Evolutionary conservation across 805 yeast species (phyloP).

Genomic region (Starmerella riodocensis): DNA sequence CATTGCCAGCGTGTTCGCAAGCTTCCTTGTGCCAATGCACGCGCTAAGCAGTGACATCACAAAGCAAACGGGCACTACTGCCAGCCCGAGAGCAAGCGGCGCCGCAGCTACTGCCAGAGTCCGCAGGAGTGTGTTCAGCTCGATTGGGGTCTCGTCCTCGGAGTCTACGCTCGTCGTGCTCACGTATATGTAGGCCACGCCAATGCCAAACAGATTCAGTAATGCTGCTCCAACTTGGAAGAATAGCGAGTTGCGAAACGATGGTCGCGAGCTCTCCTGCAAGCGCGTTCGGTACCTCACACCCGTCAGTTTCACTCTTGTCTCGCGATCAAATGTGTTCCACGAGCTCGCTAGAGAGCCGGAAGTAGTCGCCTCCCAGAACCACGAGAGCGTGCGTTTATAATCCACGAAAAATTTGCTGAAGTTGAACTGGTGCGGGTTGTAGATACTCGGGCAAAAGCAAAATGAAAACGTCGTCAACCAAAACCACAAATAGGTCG

Average conservation of each 20-base stretch:
- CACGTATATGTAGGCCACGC: conserved; percentile 51
- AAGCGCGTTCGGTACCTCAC: conserved; percentile 39
- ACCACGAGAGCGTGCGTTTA: conserved; percentile 68
- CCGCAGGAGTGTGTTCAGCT: conserved; percentile 44
- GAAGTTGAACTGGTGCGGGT: conserved; percentile 88
- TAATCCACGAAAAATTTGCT: conserved; percentile 83
- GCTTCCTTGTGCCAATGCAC: not conserved
- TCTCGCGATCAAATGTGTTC: conserved; percentile 47
- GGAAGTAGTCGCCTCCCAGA: conserved; percentile 24
- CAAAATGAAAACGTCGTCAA: conserved; percentile 68
- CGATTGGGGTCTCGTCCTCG: no score
- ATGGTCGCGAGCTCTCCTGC: conserved; percentile 50
- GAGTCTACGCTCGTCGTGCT: conserved; percentile 70
- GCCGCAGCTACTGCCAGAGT: conserved; percentile 29
- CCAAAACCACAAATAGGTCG: conserved; percentile 90
- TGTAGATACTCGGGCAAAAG: conserved; percentile 78
- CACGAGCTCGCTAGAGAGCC: conserved; percentile 36
- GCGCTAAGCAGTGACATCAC: conserved; percentile 13
- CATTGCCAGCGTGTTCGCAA: conserved; percentile 33
- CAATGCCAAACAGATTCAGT: conserved; percentile 42
- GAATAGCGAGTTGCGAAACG: conserved; percentile 50
- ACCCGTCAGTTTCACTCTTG: conserved; percentile 74
- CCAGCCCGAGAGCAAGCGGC: conserved; percentile 20
- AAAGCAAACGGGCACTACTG: conserved; percentile 19
- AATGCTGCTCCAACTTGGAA: conserved; percentile 57